Percentiles rank a stretch among this genome's conserved stretches.
These are phyloP conservation scores for Camillea tinctor DNA, from an alignment of 2,329 filamentous ascomycete species.

Conservation along the genomic window DNA sequence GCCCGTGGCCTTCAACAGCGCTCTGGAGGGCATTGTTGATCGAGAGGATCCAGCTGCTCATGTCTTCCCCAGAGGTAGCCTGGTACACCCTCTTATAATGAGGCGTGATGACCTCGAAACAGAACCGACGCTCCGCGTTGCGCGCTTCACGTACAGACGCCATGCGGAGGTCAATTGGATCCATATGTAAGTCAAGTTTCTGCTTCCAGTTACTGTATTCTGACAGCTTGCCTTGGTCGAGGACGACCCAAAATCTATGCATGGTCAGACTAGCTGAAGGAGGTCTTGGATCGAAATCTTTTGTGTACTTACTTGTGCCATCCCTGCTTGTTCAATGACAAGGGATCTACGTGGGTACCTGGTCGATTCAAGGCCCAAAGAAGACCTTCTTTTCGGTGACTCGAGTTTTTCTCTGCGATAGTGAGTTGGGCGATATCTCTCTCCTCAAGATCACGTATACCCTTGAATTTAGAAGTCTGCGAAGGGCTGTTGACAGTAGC, in stretches of 20 bases:
- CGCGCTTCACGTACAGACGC: slow-evolving; percentile 94
- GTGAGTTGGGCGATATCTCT: slow-evolving; percentile 59
- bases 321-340: slow-evolving; percentile 91
- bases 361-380: slow-evolving; percentile 93
- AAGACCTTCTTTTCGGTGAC: slow-evolving; percentile 87
- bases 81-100: slow-evolving; percentile 96
- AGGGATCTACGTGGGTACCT: slow-evolving; percentile 91
- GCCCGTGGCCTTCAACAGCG: slow-evolving; percentile 80
- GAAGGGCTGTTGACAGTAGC: slow-evolving; percentile 50
- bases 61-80: slow-evolving; percentile 95
- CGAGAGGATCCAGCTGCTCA: slow-evolving; percentile 92
- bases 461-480: slow-evolving; percentile 71
- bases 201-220: slow-evolving; percentile 99
- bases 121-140: slow-evolving; percentile 91
- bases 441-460: slow-evolving; percentile 89
- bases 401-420: slow-evolving; percentile 56
- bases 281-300: neutral
- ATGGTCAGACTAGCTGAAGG: slow-evolving; percentile 11
- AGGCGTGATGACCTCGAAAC: slow-evolving; percentile 97
- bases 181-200: slow-evolving; percentile 93
- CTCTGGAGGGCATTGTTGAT: slow-evolving; percentile 98
- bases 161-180: slow-evolving; percentile 94
- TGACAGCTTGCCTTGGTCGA: slow-evolving; percentile 93
- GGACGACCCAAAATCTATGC: slow-evolving; percentile 90
- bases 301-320: slow-evolving; percentile 85